Percentiles rank a stretch among this genome's conserved stretches.
Evolutionary conservation across 805 yeast species (phyloP).

Genomic region (Metschnikowia bowlesiae): DNA sequence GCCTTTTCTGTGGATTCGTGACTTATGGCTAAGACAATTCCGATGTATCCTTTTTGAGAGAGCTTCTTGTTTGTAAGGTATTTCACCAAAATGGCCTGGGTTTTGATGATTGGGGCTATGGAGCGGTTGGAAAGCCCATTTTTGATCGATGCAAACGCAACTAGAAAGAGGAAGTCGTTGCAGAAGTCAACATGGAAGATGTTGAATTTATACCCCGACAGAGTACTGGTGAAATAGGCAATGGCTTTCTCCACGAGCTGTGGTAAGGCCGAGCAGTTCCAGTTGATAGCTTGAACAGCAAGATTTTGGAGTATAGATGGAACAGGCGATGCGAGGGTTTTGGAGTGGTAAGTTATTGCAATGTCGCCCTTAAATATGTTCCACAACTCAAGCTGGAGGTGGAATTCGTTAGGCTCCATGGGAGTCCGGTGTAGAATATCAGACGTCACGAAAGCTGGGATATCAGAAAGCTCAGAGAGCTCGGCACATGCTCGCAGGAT

Average conservation of each 20-base stretch:
- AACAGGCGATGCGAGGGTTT: constrained; percentile 14
- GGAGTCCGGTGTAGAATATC: constrained; percentile 40
- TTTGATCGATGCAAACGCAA: constrained; percentile 19
- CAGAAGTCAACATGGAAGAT: constrained; percentile 12
- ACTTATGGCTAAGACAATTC: constrained; percentile 30
- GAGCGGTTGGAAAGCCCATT: constrained; percentile 6
- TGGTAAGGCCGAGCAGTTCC: constrained; percentile 15
- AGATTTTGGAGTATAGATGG: constrained; percentile 24
- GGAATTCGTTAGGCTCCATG: constrained; percentile 24
- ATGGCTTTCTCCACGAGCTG: constrained; percentile 5
- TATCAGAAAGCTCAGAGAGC: constrained; percentile 22
- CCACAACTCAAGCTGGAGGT: constrained; percentile 38
- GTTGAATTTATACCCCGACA: constrained; percentile 21
- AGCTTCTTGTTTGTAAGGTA: constrained; percentile 19
- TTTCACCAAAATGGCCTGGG: constrained; percentile 29
- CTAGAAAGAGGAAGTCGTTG: constrained; percentile 19
- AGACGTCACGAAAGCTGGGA: constrained; percentile 37
- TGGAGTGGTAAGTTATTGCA: constrained; percentile 18
- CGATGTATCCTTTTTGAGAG: constrained; percentile 32
- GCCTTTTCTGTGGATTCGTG: constrained; percentile 25
- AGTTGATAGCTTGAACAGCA: constrained; percentile 21
- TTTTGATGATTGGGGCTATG: constrained; percentile 15
- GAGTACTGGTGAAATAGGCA: constrained; percentile 15
- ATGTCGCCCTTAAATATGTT: constrained; percentile 21
- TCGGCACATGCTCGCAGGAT: constrained; percentile 31